Conservation (phyloP, 1,139 yeast genomes). For the Kodamaea derodonti region DNA sequence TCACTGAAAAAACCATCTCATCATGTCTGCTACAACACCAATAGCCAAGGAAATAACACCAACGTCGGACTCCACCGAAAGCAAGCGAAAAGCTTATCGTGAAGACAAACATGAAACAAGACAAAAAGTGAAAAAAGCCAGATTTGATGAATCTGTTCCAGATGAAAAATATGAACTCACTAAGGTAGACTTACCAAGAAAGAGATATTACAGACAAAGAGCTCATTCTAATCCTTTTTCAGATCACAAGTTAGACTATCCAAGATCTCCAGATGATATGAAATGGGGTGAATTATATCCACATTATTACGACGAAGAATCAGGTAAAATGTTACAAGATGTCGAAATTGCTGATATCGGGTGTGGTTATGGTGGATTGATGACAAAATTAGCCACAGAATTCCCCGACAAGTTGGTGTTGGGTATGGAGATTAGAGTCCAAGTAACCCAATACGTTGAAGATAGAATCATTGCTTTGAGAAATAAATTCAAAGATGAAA, state of each 20-base stretch:
- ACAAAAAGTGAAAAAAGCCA: constrained; percentile 31
- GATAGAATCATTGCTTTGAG: constrained; percentile 90
- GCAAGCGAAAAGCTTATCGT: constrained; percentile 38
- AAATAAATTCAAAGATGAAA: constrained; percentile 40
- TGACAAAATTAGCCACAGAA: constrained; percentile 73
- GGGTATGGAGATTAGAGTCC: constrained; percentile 97
- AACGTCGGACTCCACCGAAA: constrained; percentile 23
- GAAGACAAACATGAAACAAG: constrained; percentile 35
- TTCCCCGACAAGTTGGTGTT: constrained; percentile 71
- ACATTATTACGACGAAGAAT: constrained; percentile 39
- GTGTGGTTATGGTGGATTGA: constrained; percentile 95
- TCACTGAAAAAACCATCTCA: constrained; percentile 5
- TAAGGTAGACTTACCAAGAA: constrained; percentile 61
- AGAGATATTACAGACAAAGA: constrained; percentile 89
- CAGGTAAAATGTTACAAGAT: constrained; percentile 40
- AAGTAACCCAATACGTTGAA: constrained; percentile 94
- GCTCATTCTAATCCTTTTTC: constrained; percentile 98
- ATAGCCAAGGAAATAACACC: constrained; percentile 21
- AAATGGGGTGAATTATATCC: constrained; percentile 84
- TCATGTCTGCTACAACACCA: constrained; percentile 4
- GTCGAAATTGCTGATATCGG: constrained; percentile 97
- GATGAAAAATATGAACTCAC: constrained; percentile 8
- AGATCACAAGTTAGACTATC: constrained; percentile 90
- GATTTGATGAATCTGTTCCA: constrained; percentile 19
- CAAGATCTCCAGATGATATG: constrained; percentile 76